phyloP scores from a whole-genome alignment of 306 rosid species.

The Cicer bijugum region DNA sequence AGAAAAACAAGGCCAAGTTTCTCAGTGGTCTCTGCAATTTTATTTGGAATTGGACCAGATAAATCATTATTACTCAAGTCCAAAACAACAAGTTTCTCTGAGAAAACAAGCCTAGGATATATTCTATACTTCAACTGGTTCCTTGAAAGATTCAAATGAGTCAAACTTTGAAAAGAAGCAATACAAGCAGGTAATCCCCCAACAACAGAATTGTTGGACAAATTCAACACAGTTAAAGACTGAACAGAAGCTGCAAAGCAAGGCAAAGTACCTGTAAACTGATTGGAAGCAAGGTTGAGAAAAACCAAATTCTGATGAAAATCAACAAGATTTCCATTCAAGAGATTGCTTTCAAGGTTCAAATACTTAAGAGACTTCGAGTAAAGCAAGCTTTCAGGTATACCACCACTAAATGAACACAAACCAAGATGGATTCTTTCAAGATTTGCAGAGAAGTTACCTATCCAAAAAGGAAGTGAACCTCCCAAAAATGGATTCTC shows the following conservation, averaged over 20 bases:
- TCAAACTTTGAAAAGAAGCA: constrained; percentile 74
- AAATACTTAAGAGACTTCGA: constrained; percentile 69
- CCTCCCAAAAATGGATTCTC: constrained; percentile 78
- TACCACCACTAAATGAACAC: constrained; percentile 67
- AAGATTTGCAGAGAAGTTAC: constrained; percentile 78
- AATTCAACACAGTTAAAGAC: constrained; percentile 69
- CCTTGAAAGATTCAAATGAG: constrained; percentile 76
- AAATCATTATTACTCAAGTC: constrained; percentile 89
- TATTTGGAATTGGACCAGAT: constrained; percentile 83
- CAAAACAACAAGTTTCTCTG: constrained; percentile 86
- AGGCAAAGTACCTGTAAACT: constrained; percentile 86
- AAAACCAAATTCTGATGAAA: constrained; percentile 72
- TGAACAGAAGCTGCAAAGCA: constrained; percentile 75
- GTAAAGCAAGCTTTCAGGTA: constrained; percentile 76
- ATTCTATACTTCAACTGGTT: constrained; percentile 77
- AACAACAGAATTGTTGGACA: constrained; percentile 79
- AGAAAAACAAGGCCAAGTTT: constrained; percentile 90
- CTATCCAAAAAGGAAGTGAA: constrained; percentile 76
- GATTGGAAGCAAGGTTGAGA: constrained; percentile 87
- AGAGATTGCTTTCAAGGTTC: constrained; percentile 65
- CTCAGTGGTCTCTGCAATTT: constrained; percentile 79
- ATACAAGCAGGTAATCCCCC: constrained; percentile 92
- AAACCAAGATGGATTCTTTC: constrained; percentile 65
- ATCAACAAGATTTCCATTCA: constrained; percentile 68
- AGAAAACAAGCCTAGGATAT: constrained; percentile 82